phyloP scores from a whole-genome alignment of 1,284 basidiomycete species.

The Sanghuangporus weigelae region DNA sequence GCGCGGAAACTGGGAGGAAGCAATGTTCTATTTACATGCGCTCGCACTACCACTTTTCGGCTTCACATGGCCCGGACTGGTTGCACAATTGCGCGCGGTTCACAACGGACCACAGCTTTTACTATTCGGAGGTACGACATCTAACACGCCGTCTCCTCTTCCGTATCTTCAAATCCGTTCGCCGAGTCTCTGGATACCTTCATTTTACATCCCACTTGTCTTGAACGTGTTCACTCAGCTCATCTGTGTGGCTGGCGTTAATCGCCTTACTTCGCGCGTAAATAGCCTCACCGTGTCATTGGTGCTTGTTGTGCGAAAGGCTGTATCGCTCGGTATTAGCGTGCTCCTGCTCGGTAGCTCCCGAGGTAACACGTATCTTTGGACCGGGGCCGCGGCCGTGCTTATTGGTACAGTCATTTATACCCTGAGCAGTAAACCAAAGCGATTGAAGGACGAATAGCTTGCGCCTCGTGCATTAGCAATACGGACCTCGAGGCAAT shows the following conservation, averaged over 20 bases:
- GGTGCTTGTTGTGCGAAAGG: conserved; percentile 86
- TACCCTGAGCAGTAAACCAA: conserved; percentile 37
- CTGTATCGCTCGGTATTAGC: conserved; percentile 76
- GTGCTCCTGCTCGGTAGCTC: conserved; percentile 42
- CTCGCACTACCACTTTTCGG: conserved; percentile 71
- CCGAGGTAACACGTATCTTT: conserved; percentile 41
- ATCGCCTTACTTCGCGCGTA: conserved; percentile 77
- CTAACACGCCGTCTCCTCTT: conserved; percentile 26
- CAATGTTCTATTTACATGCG: conserved; percentile 85
- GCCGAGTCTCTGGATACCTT: conserved; percentile 42
- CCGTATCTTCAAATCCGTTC: conserved; percentile 20
- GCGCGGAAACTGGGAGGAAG: conserved; percentile 71
- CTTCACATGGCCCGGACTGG: conserved; percentile 48
- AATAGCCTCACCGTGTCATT: conserved; percentile 83
- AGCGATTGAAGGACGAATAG: conserved; percentile 22
- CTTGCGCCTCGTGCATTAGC: not conserved
- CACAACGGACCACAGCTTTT: conserved; percentile 35
- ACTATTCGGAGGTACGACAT: conserved; percentile 21
- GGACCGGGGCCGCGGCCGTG: conserved; percentile 64
- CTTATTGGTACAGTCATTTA: conserved; percentile 72
- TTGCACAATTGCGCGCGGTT: conserved; percentile 41
- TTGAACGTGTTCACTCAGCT: conserved; percentile 85
- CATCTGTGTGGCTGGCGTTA: conserved; percentile 86
- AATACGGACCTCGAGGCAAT: not conserved
- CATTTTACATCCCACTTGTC: conserved; percentile 60